Conservation (phyloP, 768 basidiomycete genomes). For the Boletus rufocinnamomeus region DNA sequence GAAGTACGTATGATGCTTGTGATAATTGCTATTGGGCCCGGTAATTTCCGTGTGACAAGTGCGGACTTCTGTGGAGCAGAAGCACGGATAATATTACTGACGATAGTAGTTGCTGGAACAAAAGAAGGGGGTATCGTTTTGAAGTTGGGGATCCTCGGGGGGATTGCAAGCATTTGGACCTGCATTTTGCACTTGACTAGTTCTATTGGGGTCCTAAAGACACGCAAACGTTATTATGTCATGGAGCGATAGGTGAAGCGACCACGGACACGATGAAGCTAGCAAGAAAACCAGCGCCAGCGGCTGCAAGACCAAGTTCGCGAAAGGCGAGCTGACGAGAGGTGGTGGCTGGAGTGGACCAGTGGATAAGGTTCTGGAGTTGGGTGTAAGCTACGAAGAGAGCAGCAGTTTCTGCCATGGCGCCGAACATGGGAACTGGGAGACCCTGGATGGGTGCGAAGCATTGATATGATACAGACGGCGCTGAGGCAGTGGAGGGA, state of each 20-base stretch:
- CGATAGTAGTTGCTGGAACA: constrained; percentile 6
- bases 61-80: constrained; percentile 15
- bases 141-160: constrained; percentile 18
- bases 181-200: constrained; percentile 96
- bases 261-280: constrained; percentile 76
- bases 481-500: constrained; percentile 15
- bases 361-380: constrained; percentile 58
- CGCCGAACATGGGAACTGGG: constrained; percentile 82
- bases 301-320: constrained; percentile 75
- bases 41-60: constrained; percentile 30
- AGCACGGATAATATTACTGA: constrained; percentile 2
- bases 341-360: constrained; percentile 28
- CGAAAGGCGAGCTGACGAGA: constrained; percentile 48
- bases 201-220: constrained; percentile 82
- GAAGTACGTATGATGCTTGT: constrained; percentile 42
- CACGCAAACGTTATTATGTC: constrained; percentile 3
- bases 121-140: constrained; percentile 20
- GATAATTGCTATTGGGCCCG: constrained; percentile 56
- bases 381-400: constrained; percentile 82
- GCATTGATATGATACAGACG: constrained; percentile 3
- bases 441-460: constrained; percentile 56
- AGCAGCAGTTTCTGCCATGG: constrained; percentile 85
- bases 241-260: constrained; percentile 1
- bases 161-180: constrained; percentile 68
- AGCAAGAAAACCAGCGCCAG: constrained; percentile 74